phyloP scores from a whole-genome alignment of 345 rosid genomes.

The Balakata baccata region DNA sequence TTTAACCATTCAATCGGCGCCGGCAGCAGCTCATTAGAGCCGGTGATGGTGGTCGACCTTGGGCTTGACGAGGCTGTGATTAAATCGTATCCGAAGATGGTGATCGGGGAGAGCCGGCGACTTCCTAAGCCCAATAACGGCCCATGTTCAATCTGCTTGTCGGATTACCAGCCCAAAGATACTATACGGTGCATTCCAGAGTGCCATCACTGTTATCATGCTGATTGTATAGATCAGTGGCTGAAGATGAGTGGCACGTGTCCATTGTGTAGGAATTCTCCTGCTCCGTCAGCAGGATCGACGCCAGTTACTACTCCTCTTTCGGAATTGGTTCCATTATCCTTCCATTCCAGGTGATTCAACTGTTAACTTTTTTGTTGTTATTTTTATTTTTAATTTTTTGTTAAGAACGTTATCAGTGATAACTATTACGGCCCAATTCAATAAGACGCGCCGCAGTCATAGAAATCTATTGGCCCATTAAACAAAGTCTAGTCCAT shows the following conservation, averaged over 20 bases:
- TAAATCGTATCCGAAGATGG: conserved; percentile 53
- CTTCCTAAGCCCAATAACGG: conserved; percentile 57
- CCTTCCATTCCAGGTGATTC: conserved; percentile 52
- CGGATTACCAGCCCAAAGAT: conserved; percentile 53
- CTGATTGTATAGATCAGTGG: conserved; percentile 70
- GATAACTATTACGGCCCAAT: too few relatives aligned
- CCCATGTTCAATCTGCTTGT: conserved; percentile 62
- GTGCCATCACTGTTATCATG: conserved; percentile 73
- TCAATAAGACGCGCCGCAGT: too few relatives aligned
- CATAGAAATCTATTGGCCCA: too few relatives aligned
- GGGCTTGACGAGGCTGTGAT: conserved; percentile 44
- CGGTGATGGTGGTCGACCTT: conserved; percentile 33
- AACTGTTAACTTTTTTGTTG: neutral
- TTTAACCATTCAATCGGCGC: neutral
- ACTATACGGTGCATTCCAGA: conserved; percentile 54
- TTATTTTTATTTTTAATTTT: too few relatives aligned
- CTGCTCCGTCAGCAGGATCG: conserved; percentile 15
- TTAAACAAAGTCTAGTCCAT: too few relatives aligned
- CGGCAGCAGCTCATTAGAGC: neutral
- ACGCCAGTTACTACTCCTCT: conserved; percentile 50
- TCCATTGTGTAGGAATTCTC: conserved; percentile 71
- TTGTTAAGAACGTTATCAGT: too few relatives aligned
- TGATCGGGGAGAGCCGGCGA: conserved; percentile 58
- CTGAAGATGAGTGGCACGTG: conserved; percentile 63
- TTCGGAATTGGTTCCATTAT: conserved; percentile 53